Conservation (phyloP, 2,329 filamentous ascomycete genomes). For the Epichloe sibirici region DNA sequence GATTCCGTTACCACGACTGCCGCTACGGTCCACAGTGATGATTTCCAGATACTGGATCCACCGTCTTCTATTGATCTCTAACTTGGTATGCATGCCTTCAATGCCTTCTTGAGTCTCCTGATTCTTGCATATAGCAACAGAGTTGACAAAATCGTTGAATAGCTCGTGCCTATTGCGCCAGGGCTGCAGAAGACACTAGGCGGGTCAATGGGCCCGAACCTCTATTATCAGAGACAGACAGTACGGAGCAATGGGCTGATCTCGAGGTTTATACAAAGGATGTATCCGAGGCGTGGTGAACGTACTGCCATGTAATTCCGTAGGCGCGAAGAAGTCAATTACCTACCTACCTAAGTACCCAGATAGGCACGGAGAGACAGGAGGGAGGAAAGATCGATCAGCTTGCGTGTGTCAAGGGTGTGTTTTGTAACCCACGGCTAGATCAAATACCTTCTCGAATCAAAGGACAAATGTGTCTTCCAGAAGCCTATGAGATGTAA, state of each 20-base stretch:
- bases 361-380: neutral
- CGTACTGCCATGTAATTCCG: neutral
- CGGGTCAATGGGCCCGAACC: neutral
- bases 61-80: neutral
- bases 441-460: no score
- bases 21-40: constrained; percentile 26
- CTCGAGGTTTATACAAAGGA: neutral
- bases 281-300: no score
- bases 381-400: neutral
- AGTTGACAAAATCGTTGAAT: neutral
- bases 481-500: no score
- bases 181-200: neutral
- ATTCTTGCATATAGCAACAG: neutral
- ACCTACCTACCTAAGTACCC: no score
- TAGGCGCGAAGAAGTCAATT: neutral
- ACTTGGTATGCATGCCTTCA: neutral
- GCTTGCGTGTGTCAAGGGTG: no score
- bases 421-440: no score
- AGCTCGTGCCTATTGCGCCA: neutral
- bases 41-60: constrained; percentile 14
- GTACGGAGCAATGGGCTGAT: no score
- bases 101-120: neutral
- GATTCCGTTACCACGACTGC: constrained; percentile 16
- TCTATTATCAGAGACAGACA: neutral
- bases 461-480: no score